Evolutionary conservation across 2,329 filamentous ascomycete species (phyloP).

Genomic region (Curvularia verruculosa): DNA sequence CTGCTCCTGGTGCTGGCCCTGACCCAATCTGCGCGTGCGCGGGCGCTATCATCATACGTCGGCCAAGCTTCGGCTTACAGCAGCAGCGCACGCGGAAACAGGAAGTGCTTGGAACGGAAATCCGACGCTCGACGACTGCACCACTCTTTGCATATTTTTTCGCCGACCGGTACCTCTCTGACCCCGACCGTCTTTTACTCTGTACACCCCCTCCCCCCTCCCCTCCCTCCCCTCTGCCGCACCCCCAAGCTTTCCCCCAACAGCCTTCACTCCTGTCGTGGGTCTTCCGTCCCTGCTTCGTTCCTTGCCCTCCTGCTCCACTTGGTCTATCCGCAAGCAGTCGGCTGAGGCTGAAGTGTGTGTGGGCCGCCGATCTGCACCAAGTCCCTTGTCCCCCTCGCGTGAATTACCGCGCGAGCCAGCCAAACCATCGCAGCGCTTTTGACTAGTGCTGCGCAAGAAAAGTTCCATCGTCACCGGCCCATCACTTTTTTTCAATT

Average conservation of each 20-base stretch:
- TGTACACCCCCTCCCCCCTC: background rate
- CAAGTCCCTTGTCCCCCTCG: constrained; percentile 42
- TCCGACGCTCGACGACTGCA: constrained; percentile 30
- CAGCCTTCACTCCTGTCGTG: constrained; percentile 29
- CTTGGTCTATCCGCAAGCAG: constrained; percentile 42
- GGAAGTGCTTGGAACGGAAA: constrained; percentile 31
- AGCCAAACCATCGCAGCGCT: constrained; percentile 34
- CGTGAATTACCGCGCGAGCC: constrained; percentile 40
- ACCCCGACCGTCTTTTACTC: constrained; percentile 15
- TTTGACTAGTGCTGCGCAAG: constrained; percentile 20
- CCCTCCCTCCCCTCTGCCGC: constrained; percentile 9
- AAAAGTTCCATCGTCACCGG: constrained; percentile 20
- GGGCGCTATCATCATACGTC: constrained; percentile 14
- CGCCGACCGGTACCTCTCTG: constrained; percentile 26
- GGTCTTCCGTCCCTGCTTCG: constrained; percentile 42
- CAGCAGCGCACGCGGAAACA: constrained; percentile 30
- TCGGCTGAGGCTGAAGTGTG: constrained; percentile 47
- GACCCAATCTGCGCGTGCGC: background rate
- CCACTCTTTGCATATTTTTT: constrained; percentile 35
- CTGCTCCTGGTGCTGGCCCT: background rate
- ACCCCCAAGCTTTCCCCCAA: constrained; percentile 24
- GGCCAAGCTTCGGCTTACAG: constrained; percentile 33
- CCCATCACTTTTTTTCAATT: constrained; percentile 24
- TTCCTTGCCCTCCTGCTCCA: constrained; percentile 42
- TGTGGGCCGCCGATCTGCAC: constrained; percentile 46